Base-by-base conservation (phyloP, 257 asterid genomes). In the Ilex aquifolium region DNA sequence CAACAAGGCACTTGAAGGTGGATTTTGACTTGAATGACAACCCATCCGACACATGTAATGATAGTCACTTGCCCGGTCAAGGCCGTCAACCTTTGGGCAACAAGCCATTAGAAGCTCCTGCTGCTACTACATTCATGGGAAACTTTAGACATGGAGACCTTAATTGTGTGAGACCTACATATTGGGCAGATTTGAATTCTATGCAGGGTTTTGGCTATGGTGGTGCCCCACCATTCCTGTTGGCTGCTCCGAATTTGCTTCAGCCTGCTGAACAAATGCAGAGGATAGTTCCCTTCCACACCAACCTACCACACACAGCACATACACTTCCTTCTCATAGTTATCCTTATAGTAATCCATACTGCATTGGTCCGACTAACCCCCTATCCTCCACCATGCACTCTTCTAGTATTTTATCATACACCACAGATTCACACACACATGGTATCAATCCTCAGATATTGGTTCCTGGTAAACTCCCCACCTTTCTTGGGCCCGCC, bases 21-120 rank as follows among this genome's bases (percentile, higher is more conserved):
- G 77, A 76, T 73, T 62, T 75, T 66, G 74, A 76, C 64, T 67
- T 76, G 73, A 76, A 79, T 57, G 70, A 57, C 50, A 50, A 46
- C 55, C 44, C 77, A 32, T 70, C 72, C 6, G 8, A 7, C 12
- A 66, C 29, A 54, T 67, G 58, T 32, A 55, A 56, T 57, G 21
- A 67, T 21, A 21, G 27, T 21, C 27, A 21, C 27, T 21, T 21
- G 74, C 72, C 39, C 14, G 27, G 42, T 44, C 69, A 57, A 32
- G 67, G 60, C 29, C 16, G 46, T 56, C 67, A 65, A 36, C 57
- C 42, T 8, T 13, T 51, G 53, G 73, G 70, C 31, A 74, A 58
- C 65, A 71, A 49, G 65, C 36, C 51, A 62, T n/a, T 51, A 44
- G 48, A 42, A 6, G 48, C 27, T 21, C 27, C 7, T 42, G 66